These are phyloP conservation scores for Trichosporon faecale DNA, from an alignment of 1,284 basidiomycete species.

Conservation along the genomic window DNA sequence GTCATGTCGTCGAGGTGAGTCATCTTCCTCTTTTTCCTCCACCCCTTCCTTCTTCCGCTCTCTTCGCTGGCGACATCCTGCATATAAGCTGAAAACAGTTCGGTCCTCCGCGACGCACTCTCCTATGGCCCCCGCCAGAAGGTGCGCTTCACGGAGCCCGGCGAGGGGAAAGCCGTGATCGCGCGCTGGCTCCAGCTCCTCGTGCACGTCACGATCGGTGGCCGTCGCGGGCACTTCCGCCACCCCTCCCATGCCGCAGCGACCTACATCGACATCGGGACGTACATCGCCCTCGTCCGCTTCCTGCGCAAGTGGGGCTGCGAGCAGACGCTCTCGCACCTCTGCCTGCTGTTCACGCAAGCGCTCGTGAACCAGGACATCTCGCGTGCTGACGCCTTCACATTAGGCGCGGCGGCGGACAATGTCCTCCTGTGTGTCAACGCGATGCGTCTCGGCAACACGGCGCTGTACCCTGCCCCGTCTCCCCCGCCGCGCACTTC, in stretches of 20 bases:
- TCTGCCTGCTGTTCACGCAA: constrained; percentile 5
- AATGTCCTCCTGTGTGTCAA: constrained; percentile 1
- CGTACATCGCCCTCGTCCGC: not conserved
- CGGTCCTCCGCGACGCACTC: constrained; percentile 13
- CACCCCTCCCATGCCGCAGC: not conserved
- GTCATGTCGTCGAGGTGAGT: constrained; percentile 5
- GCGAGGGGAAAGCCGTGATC: not conserved
- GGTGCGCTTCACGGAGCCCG: not conserved
- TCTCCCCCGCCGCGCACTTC: not conserved
- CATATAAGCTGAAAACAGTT: constrained; percentile 8
- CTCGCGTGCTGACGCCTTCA: not conserved
- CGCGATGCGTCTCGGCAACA: not conserved
- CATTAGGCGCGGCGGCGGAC: not conserved
- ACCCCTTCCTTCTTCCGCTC: too few species aligned
- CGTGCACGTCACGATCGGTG: not conserved
- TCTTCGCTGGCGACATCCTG: too few species aligned
- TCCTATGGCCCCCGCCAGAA: not conserved
- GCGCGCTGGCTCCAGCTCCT: not conserved
- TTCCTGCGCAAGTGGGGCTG: constrained; percentile 7
- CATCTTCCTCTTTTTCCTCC: too few species aligned
- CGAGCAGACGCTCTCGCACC: constrained; percentile 4
- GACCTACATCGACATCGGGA: constrained; percentile 2
- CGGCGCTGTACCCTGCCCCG: not conserved
- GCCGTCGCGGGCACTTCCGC: not conserved
- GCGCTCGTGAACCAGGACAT: constrained; percentile 7